Conservation (phyloP, 2,329 filamentous ascomycete genomes). For the Calonectria hongkongensis region DNA sequence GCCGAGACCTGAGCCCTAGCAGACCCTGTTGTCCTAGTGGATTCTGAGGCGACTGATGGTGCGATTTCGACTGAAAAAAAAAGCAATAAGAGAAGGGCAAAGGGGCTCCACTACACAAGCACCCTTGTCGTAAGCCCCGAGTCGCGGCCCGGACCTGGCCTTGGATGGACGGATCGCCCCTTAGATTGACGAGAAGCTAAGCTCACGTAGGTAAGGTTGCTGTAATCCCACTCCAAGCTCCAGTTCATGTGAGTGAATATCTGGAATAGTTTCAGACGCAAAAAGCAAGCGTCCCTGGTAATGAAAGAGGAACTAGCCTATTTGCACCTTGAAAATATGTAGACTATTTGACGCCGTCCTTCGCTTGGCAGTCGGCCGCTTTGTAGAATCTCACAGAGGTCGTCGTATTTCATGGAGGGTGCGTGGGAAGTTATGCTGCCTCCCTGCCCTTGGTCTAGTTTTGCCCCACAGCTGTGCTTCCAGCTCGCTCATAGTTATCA, state of each 20-base stretch:
- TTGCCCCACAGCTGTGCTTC: neutral
- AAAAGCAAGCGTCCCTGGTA: constrained; percentile 8
- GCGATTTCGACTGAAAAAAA: neutral
- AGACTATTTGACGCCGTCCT: neutral
- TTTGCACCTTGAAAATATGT: neutral
- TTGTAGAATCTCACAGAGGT: neutral
- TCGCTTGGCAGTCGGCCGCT: neutral
- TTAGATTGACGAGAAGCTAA: constrained; percentile 14
- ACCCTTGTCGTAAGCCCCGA: constrained; percentile 17
- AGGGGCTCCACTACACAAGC: neutral
- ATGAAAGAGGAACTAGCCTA: neutral
- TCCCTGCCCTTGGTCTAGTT: neutral
- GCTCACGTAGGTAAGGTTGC: neutral
- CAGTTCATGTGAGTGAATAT: constrained; percentile 7
- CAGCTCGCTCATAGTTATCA: neutral
- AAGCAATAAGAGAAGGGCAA: neutral
- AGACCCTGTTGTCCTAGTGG: neutral
- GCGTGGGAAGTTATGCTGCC: neutral
- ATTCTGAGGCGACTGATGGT: neutral
- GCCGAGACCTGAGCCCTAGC: neutral
- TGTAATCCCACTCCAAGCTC: neutral
- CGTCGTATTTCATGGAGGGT: neutral
- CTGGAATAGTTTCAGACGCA: constrained; percentile 8
- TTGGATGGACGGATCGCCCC: constrained; percentile 18
- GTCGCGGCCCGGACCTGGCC: constrained; percentile 30